Percentiles rank a stretch among this genome's conserved stretches.
phyloP scores from a whole-genome alignment of 1,284 basidiomycete species.

The Coriolopsis trogii region DNA sequence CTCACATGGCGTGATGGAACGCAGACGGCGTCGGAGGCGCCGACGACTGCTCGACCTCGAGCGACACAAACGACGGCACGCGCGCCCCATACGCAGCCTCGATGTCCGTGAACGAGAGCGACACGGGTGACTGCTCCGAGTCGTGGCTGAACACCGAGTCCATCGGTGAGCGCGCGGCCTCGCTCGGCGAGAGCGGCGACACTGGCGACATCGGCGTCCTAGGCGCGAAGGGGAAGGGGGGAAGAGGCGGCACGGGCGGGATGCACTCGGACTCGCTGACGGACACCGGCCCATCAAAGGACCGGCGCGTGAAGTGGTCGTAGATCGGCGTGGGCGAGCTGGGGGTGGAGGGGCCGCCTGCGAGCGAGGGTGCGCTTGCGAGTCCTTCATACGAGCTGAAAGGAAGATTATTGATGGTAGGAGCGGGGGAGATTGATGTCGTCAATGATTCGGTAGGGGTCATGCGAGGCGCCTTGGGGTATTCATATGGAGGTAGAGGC shows the following conservation, averaged over 20 bases:
- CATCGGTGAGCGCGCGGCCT: constrained; percentile 5
- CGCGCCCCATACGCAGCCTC: constrained; percentile 15
- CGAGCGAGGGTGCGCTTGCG: constrained; percentile 3
- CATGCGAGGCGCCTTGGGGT: neutral
- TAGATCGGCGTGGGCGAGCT: constrained; percentile 10
- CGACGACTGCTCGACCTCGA: constrained; percentile 11
- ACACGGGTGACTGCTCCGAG: constrained; percentile 10
- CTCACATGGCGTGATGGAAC: neutral
- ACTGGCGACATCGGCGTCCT: neutral
- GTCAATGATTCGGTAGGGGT: neutral
- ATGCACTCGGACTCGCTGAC: neutral
- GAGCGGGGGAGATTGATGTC: constrained; percentile 1
- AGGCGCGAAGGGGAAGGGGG: neutral
- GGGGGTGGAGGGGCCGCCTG: neutral
- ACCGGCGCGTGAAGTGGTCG: constrained; percentile 8
- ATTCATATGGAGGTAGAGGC: constrained; percentile 1
- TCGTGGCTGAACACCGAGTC: constrained; percentile 13
- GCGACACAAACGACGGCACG: constrained; percentile 12
- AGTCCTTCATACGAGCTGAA: constrained; percentile 6
- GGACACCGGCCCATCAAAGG: neutral
- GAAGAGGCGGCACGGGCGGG: constrained; percentile 5
- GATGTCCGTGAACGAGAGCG: constrained; percentile 13
- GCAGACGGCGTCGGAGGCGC: constrained; percentile 11
- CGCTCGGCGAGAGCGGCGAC: constrained; percentile 6
- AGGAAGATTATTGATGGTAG: neutral